Conservation (phyloP, 805 yeast species). For the Schwanniomyces polymorphus region DNA sequence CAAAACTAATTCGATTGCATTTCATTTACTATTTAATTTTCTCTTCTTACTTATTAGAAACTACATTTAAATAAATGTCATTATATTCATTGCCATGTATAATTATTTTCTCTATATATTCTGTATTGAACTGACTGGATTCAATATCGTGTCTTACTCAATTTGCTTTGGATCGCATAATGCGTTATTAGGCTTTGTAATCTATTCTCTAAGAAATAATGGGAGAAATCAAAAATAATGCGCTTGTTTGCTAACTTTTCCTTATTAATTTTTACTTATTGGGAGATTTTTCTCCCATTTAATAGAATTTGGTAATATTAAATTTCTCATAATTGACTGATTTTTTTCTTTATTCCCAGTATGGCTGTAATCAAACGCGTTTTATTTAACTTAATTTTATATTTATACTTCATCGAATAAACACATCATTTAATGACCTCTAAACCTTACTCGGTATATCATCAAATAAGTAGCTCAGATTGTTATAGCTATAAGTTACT, state of each 20-base stretch:
- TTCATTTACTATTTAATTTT: not conserved
- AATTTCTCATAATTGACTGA: too few relatives aligned
- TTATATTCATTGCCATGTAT: not conserved
- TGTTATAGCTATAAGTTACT: slow-evolving; percentile 44
- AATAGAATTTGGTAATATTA: too few relatives aligned
- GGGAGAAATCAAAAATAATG: not conserved
- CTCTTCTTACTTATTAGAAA: not conserved
- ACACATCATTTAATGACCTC: not conserved
- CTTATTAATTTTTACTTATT: too few relatives aligned
- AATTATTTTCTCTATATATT: too few relatives aligned
- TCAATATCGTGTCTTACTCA: not conserved
- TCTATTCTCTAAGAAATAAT: not conserved
- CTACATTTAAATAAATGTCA: not conserved
- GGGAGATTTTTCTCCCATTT: too few relatives aligned
- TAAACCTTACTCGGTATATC: slow-evolving; percentile 9
- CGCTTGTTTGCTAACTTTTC: too few relatives aligned
- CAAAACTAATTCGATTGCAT: slow-evolving; percentile 47
- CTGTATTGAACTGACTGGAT: too few relatives aligned
- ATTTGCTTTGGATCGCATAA: not conserved
- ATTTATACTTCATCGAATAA: not conserved
- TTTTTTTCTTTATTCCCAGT: too few relatives aligned
- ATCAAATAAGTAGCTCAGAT: slow-evolving; percentile 9
- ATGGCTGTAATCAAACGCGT: too few relatives aligned
- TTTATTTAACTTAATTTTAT: too few relatives aligned
- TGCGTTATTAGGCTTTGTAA: not conserved